Evolutionary conservation across 1,284 basidiomycete genomes (phyloP).

Genomic region (Amylostereum areolatum): DNA sequence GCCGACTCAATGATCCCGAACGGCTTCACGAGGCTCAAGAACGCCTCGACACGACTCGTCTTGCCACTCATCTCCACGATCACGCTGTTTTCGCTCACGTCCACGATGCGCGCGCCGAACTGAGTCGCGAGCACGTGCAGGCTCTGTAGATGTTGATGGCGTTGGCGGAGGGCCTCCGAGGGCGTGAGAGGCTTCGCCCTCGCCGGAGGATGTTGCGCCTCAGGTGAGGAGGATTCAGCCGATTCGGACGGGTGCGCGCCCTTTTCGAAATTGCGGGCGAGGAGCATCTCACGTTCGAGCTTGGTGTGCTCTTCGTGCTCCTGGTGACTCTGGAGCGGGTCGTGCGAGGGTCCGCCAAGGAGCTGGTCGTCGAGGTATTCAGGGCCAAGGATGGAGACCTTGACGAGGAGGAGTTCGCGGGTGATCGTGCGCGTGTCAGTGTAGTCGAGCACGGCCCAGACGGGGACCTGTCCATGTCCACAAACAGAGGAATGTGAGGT

Average conservation of each 20-base stretch:
- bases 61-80: conserved; percentile 97
- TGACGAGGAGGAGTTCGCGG: conserved; percentile 25
- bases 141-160: conserved; percentile 86
- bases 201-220: conserved; percentile 20
- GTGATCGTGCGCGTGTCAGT: conserved; percentile 72
- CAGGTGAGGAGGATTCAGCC: conserved; percentile 16
- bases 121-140: conserved; percentile 83
- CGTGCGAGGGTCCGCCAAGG: conserved; percentile 75
- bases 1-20: conserved; percentile 93
- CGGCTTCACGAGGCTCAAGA: conserved; percentile 87
- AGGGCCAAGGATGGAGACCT: conserved; percentile 90
- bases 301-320: conserved; percentile 36
- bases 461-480: conserved; percentile 66
- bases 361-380: conserved; percentile 95
- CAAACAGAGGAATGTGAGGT: not conserved
- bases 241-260: conserved; percentile 29
- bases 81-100: conserved; percentile 90
- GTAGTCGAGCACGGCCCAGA: conserved; percentile 97
- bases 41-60: conserved; percentile 87
- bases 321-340: conserved; percentile 39
- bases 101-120: conserved; percentile 91
- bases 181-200: conserved; percentile 16
- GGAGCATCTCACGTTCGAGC: conserved; percentile 58
- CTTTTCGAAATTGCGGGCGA: conserved; percentile 75
- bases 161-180: conserved; percentile 38